Conservation (phyloP, 2,329 filamentous ascomycete species). For the Pseudovirgaria hyperparasitica region DNA sequence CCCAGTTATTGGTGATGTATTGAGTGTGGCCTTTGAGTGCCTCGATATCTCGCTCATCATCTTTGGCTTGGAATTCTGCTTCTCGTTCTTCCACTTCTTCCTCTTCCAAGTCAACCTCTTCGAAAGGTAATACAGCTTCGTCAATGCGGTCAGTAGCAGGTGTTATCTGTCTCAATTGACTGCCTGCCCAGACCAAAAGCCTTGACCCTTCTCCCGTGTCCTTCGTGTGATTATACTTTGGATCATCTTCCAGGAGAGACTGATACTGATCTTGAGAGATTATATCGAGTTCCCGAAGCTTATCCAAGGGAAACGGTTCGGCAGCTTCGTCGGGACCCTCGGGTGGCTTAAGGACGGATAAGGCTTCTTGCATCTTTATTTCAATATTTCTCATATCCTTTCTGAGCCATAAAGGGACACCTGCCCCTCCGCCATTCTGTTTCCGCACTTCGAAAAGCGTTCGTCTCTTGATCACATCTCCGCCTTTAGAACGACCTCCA, state of each 20-base stretch:
- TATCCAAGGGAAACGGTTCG: constrained; percentile 33
- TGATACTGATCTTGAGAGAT: constrained; percentile 51
- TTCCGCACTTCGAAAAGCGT: constrained; percentile 52
- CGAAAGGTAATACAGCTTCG: too few relatives aligned
- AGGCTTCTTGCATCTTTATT: constrained; percentile 10
- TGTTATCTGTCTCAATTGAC: too few relatives aligned
- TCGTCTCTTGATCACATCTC: constrained; percentile 46
- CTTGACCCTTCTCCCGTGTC: too few relatives aligned
- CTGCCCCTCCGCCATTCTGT: constrained; percentile 17
- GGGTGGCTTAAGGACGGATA: constrained; percentile 11
- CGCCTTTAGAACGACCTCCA: constrained; percentile 57
- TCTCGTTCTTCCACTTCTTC: constrained; percentile 50
- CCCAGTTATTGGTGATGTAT: constrained; percentile 26
- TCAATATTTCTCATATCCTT: constrained; percentile 27
- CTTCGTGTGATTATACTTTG: too few relatives aligned
- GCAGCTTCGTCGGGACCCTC: constrained; percentile 8
- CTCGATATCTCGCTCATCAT: constrained; percentile 38
- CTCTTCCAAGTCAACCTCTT: constrained; percentile 48
- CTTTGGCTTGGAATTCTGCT: constrained; percentile 39
- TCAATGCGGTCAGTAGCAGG: too few relatives aligned
- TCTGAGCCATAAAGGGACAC: constrained; percentile 25
- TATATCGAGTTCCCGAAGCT: constrained; percentile 43
- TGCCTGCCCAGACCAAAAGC: too few relatives aligned
- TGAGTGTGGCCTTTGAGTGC: constrained; percentile 19
- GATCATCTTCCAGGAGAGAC: too few relatives aligned